Conservation (phyloP, 208 protist genomes). For the Trypanosoma scelopori region DNA sequence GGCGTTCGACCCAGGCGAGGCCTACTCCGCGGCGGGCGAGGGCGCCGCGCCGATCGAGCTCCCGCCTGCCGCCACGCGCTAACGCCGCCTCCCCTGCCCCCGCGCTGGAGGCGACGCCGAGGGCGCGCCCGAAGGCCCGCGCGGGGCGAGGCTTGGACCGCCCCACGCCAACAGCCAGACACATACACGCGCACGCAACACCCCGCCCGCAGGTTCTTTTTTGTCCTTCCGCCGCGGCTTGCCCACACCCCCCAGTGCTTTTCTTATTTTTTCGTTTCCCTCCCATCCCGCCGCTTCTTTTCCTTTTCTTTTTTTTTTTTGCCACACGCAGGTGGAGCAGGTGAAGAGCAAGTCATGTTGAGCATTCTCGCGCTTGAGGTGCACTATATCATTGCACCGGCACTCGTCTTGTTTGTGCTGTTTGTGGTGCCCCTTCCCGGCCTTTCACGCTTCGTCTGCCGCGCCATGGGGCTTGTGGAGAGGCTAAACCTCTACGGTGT, state of each 20-base stretch:
- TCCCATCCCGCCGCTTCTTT: conserved; percentile 5
- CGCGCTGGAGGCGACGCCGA: neutral
- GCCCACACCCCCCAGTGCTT: too few relatives aligned
- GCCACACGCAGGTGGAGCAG: conserved; percentile 9
- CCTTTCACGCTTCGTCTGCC: conserved; percentile 32
- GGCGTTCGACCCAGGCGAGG: conserved; percentile 55
- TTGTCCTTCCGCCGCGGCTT: too few relatives aligned
- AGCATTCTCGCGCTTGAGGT: conserved; percentile 45
- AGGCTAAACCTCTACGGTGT: conserved; percentile 40
- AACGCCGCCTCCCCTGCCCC: neutral
- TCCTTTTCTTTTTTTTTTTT: too few relatives aligned
- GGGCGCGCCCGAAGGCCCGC: neutral
- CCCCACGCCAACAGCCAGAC: too few relatives aligned
- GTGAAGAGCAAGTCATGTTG: conserved; percentile 27
- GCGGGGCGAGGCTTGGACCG: too few relatives aligned
- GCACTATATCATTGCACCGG: conserved; percentile 53
- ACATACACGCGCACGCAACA: too few relatives aligned
- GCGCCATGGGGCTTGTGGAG: conserved; percentile 36
- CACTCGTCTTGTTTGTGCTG: conserved; percentile 42
- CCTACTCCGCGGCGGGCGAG: conserved; percentile 33
- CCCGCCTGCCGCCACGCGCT: conserved; percentile 30
- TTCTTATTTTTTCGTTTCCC: conserved; percentile 15
- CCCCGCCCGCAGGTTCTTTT: too few relatives aligned
- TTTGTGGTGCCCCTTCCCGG: conserved; percentile 43
- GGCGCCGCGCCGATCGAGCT: conserved; percentile 48